A percentile compares a stretch with the other conserved stretches of the same genome.
Conservation (phyloP, 306 rosid species). For the Biancaea sappan region DNA sequence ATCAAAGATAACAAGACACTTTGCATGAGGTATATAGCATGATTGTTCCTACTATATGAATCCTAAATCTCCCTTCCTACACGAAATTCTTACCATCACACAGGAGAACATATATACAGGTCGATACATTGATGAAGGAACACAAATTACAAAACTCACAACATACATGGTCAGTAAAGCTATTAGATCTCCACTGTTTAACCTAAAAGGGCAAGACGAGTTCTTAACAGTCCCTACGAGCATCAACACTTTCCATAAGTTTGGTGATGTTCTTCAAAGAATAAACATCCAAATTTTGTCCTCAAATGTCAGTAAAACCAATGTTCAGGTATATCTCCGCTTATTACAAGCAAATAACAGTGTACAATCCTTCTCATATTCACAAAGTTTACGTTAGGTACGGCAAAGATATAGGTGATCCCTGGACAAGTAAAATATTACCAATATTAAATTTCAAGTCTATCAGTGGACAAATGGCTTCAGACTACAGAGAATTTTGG, state of each 20-base stretch:
- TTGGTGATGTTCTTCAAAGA: slow-evolving; percentile 38
- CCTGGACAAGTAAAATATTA: slow-evolving; percentile 46
- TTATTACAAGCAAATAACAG: slow-evolving; percentile 65
- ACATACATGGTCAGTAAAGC: slow-evolving; percentile 43
- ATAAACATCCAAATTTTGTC: slow-evolving; percentile 45
- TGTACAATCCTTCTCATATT: slow-evolving; percentile 70
- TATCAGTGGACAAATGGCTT: not conserved
- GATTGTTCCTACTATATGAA: slow-evolving; percentile 33
- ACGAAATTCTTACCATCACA: slow-evolving; percentile 41
- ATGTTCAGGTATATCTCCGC: slow-evolving; percentile 52
- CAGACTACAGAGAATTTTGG: not conserved
- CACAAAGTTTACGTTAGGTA: slow-evolving; percentile 55
- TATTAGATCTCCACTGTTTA: slow-evolving; percentile 38
- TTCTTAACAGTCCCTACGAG: slow-evolving; percentile 45
- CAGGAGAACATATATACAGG: slow-evolving; percentile 47
- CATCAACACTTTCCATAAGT: slow-evolving; percentile 41
- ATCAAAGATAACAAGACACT: slow-evolving; percentile 8
- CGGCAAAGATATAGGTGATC: slow-evolving; percentile 43
- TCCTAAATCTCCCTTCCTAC: slow-evolving; percentile 39
- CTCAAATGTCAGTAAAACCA: slow-evolving; percentile 55
- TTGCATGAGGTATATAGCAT: slow-evolving; percentile 22
- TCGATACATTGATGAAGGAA: slow-evolving; percentile 32
- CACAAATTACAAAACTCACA: slow-evolving; percentile 47
- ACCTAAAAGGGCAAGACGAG: slow-evolving; percentile 9
- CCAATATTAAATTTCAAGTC: slow-evolving; percentile 11